These are phyloP conservation scores for Phialemoniopsis sp. DNA, from an alignment of 2,329 filamentous ascomycete species.

Conservation along the genomic window DNA sequence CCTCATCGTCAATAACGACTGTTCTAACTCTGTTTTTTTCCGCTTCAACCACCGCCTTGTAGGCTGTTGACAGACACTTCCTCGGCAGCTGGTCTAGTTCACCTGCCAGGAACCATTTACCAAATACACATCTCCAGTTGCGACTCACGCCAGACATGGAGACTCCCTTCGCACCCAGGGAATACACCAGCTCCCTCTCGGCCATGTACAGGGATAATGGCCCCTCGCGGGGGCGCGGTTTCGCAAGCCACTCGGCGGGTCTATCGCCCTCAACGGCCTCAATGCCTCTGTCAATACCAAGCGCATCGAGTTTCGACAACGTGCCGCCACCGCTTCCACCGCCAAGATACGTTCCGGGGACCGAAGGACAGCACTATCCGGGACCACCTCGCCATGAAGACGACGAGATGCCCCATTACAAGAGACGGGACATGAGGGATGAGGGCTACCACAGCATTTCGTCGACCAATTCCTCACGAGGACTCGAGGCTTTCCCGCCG, in stretches of 20 bases:
- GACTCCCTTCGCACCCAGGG: too few relatives aligned
- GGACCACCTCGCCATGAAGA: slow-evolving; percentile 10
- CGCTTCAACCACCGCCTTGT: too few relatives aligned
- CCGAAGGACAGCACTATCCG: slow-evolving; percentile 14
- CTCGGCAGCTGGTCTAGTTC: too few relatives aligned
- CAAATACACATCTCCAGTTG: too few relatives aligned
- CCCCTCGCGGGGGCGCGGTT: too few relatives aligned
- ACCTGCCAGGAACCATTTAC: too few relatives aligned
- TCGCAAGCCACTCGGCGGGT: slow-evolving; percentile 11
- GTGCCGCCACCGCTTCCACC: slow-evolving; percentile 30
- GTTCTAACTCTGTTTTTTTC: too few relatives aligned
- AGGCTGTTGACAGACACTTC: too few relatives aligned
- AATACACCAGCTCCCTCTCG: too few relatives aligned
- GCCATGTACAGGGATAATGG: too few relatives aligned
- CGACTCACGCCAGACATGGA: too few relatives aligned
- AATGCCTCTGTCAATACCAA: slow-evolving; percentile 30
- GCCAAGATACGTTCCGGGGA: slow-evolving; percentile 20
- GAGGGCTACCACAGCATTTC: slow-evolving; percentile 30
- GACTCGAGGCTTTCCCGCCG: slow-evolving; percentile 9
- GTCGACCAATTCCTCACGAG: slow-evolving; percentile 25
- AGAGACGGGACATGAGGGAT: slow-evolving; percentile 12
- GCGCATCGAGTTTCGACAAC: slow-evolving; percentile 22
- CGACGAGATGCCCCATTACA: slow-evolving; percentile 12
- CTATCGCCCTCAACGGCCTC: slow-evolving; percentile 23
- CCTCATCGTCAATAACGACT: too few relatives aligned